Percentiles rank a stretch among this genome's conserved stretches.
Evolutionary conservation across 179 eudicot species (phyloP).

Genomic region (Beta macrorhiza): DNA sequence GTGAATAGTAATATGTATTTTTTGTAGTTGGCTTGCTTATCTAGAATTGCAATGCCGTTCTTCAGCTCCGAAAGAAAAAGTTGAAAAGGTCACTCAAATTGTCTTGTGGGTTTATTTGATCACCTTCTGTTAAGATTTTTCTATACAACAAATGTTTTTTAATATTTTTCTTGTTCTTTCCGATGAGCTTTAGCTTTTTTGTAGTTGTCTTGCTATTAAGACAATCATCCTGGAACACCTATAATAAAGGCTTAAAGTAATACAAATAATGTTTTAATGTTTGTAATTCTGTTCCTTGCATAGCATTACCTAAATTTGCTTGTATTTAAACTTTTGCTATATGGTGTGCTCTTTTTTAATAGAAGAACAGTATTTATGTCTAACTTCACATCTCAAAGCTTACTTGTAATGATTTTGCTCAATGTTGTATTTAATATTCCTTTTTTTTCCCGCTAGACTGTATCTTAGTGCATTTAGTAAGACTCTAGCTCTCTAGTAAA

Average conservation of each 20-base stretch:
- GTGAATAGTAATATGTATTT: background rate
- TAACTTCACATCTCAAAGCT: background rate
- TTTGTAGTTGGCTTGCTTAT: background rate
- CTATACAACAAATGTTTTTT: too few species aligned
- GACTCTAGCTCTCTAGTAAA: too few species aligned
- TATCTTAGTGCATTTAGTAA: too few species aligned
- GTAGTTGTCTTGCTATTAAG: too few species aligned
- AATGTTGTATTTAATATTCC: background rate
- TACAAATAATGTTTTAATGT: background rate
- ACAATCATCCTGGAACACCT: background rate
- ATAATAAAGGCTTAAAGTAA: background rate
- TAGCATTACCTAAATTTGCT: background rate
- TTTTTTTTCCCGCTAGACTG: too few species aligned
- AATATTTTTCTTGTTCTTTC: too few species aligned
- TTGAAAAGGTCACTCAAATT: background rate
- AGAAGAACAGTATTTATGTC: background rate
- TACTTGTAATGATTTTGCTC: background rate
- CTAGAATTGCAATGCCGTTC: background rate
- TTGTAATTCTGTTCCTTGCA: background rate
- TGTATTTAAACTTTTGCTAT: background rate
- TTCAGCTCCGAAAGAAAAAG: background rate
- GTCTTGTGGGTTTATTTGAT: background rate
- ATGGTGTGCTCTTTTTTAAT: background rate
- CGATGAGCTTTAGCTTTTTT: too few species aligned
- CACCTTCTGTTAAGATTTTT: too few species aligned